Evolutionary conservation across 2,329 filamentous ascomycete genomes (phyloP), one percentile per base, ranked within the genome.

Genomic region (Epichloe glyceriae): DNA sequence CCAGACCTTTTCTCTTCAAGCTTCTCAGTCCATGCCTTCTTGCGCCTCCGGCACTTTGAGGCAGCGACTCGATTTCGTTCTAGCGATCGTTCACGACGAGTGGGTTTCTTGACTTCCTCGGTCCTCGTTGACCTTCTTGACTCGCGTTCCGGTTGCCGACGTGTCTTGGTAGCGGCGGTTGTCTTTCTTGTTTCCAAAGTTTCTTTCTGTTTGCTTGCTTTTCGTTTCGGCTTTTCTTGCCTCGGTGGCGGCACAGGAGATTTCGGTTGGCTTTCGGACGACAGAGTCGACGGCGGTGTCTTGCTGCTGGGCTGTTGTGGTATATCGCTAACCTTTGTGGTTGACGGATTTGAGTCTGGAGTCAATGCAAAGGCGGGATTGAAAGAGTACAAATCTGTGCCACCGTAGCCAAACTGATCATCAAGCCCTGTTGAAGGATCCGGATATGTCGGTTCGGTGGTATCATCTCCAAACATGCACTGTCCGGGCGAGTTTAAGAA

Each of bases 41-140:
- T 78, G 65, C 86, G 86, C 59, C 83, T 77, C 3, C 85, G 78
- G 60, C 84, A 88, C 61, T 87, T 88, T 62, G 80, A 84, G 1
- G 85, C 85, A 0, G 85, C 85, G 2, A 85, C 69, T 10, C 85
- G 75, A 62, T 89, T 89, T 53, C 84, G 78, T 64, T 86, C 81
- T 0, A 87, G 72, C 57, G 81, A 82, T 54, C 74, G 75, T 54
- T 70, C 73, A 30, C 78, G 71, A 57, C 76, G 53, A 33, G 37
- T 47, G 8, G 26, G 30, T 6, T 41, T 51, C n/a, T 47, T 51
- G 37, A 26, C 15, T 33, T 48, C 38, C 17, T 47, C 38, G 7
- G 11, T 35, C 17, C 17, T 50, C 26, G 26, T 15, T 5, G 30
- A 12, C 42, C 20, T 47, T 33, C 11, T 39, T 30, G 50, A 38